Conservation (phyloP, 2,329 filamentous ascomycete species). For the Pseudocercospora macadamiae region DNA sequence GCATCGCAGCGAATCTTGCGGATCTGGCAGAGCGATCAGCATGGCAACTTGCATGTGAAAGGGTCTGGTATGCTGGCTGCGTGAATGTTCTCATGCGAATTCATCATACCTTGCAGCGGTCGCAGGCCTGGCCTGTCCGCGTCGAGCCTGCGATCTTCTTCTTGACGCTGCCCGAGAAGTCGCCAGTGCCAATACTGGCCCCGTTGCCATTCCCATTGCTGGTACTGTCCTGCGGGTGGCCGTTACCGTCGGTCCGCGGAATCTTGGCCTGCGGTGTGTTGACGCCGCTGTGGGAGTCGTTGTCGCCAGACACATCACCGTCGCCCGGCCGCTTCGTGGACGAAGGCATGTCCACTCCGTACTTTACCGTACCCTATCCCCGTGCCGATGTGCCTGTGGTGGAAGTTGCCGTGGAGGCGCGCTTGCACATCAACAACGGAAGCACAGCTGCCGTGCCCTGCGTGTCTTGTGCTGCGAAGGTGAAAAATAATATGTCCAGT, state of each 20-base stretch:
- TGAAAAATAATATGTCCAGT: no score
- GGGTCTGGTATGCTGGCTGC: not conserved
- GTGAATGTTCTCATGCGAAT: not conserved
- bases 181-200: no score
- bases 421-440: slow-evolving; percentile 9
- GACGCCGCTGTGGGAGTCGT: slow-evolving; percentile 6
- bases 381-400: slow-evolving; percentile 17
- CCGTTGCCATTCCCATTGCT: no score
- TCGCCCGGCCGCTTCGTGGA: slow-evolving; percentile 32
- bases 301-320: slow-evolving; percentile 22
- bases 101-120: slow-evolving; percentile 75
- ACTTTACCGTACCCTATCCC: no score
- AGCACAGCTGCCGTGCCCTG: not conserved
- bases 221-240: slow-evolving; percentile 2
- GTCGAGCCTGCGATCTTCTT: slow-evolving; percentile 58
- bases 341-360: slow-evolving; percentile 19
- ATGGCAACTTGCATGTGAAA: not conserved
- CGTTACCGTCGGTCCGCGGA: slow-evolving; percentile 10
- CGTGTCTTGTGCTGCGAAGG: not conserved
- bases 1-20: slow-evolving; percentile 89
- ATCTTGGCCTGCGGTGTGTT: slow-evolving; percentile 15
- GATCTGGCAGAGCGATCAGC: slow-evolving; percentile 53
- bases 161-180: slow-evolving; percentile 19
- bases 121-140: slow-evolving; percentile 81
- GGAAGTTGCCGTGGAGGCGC: slow-evolving; percentile 26